phyloP scores from a whole-genome alignment of 2,329 filamentous ascomycete species.

The Botryotinia convoluta region DNA sequence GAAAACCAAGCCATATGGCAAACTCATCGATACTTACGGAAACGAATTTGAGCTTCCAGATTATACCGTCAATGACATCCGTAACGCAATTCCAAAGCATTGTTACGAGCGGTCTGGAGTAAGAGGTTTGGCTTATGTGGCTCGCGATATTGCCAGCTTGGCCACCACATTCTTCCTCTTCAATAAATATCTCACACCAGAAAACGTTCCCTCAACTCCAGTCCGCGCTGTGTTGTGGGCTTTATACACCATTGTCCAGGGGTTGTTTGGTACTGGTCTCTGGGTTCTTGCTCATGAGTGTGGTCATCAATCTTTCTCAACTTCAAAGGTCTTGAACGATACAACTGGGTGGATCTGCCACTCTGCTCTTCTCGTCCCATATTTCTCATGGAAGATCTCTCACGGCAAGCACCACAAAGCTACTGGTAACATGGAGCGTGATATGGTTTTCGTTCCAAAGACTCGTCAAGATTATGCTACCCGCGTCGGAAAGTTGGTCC shows the following conservation, averaged over 20 bases:
- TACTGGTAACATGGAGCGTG: slow-evolving; percentile 92
- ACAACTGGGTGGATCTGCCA: slow-evolving; percentile 89
- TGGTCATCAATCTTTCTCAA: slow-evolving; percentile 93
- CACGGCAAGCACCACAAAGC: slow-evolving; percentile 99
- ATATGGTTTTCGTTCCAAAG: slow-evolving; percentile 98
- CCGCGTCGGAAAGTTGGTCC: slow-evolving; percentile 68
- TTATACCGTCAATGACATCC: slow-evolving; percentile 96
- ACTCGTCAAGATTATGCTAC: slow-evolving; percentile 79
- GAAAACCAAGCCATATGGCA: slow-evolving; percentile 48
- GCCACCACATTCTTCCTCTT: slow-evolving; percentile 79
- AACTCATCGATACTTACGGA: slow-evolving; percentile 87
- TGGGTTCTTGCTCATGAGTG: slow-evolving; percentile 99
- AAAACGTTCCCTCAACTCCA: slow-evolving; percentile 69
- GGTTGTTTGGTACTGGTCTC: slow-evolving; percentile 86
- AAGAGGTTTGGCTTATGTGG: slow-evolving; percentile 76
- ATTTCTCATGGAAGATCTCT: slow-evolving; percentile 99
- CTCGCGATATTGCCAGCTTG: slow-evolving; percentile 72
- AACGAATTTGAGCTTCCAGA: slow-evolving; percentile 92
- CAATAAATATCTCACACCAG: slow-evolving; percentile 85
- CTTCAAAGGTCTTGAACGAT: slow-evolving; percentile 89
- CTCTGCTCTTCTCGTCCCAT: slow-evolving; percentile 85
- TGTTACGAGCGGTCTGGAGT: slow-evolving; percentile 86
- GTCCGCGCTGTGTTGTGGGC: slow-evolving; percentile 63
- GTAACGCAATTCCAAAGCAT: slow-evolving; percentile 95
- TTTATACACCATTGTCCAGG: slow-evolving; percentile 73